Evolutionary conservation across 1,139 yeast genomes (phyloP).

Genomic region (Magnusiomyces magnusii): DNA sequence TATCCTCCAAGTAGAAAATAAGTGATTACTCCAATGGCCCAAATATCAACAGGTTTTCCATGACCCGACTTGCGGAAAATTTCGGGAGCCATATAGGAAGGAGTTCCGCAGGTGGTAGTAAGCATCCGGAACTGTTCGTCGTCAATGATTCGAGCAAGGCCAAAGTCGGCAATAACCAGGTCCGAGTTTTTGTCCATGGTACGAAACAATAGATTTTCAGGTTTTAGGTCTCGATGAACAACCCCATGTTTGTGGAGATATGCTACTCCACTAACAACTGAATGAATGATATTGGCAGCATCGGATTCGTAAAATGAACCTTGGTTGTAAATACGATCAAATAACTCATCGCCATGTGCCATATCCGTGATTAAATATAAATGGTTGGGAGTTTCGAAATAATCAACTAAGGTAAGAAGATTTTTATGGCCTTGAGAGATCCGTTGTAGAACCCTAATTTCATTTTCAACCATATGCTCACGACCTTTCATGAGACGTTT

Average conservation of each 20-base stretch:
- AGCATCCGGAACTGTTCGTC: slow-evolving; percentile 44
- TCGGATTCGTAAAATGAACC: slow-evolving; percentile 46
- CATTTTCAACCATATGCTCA: slow-evolving; percentile 47
- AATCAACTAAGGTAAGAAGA: slow-evolving; percentile 57
- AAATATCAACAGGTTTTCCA: slow-evolving; percentile 55
- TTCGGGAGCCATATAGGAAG: slow-evolving; percentile 73
- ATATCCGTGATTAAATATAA: slow-evolving; percentile 59
- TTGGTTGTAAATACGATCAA: slow-evolving; percentile 48
- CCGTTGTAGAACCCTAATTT: slow-evolving; percentile 45
- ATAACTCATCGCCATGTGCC: slow-evolving; percentile 65
- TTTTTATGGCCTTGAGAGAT: slow-evolving; percentile 47
- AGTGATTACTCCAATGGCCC: slow-evolving; percentile 72
- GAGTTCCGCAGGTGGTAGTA: slow-evolving; percentile 53
- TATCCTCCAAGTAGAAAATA: slow-evolving; percentile 69
- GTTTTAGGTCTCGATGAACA: slow-evolving; percentile 89
- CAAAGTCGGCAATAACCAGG: slow-evolving; percentile 65
- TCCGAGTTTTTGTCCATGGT: slow-evolving; percentile 40
- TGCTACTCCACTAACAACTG: slow-evolving; percentile 44
- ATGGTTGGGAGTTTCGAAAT: slow-evolving; percentile 56
- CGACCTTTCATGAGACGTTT: slow-evolving; percentile 40
- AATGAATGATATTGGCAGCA: slow-evolving; percentile 45
- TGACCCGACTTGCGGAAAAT: slow-evolving; percentile 48
- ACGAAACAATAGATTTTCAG: slow-evolving; percentile 72
- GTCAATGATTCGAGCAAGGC: slow-evolving; percentile 46
- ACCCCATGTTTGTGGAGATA: slow-evolving; percentile 73